A percentile compares a stretch with the other conserved stretches of the same genome.
Evolutionary conservation across 164 flowering plant species (phyloP).

Genomic region (Piper betle): DNA sequence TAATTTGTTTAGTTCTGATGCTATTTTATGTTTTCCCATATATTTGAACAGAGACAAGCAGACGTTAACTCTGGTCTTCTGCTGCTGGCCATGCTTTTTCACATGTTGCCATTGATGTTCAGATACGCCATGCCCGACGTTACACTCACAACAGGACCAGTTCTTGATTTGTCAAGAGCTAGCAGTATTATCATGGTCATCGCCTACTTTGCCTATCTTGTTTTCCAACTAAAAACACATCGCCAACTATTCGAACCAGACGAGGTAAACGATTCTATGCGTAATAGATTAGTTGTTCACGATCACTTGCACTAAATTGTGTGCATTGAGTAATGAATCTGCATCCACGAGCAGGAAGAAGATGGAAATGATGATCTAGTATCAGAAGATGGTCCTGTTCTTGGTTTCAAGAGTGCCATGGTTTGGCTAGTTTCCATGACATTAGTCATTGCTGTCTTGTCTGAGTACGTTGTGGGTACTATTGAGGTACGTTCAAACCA

Average conservation of each 20-base stretch:
- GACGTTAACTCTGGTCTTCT: conserved; percentile 62
- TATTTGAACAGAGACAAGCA: conserved; percentile 58
- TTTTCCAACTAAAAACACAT: conserved; percentile 80
- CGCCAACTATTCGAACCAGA: conserved; percentile 53
- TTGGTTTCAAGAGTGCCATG: conserved; percentile 67
- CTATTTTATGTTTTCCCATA: no score
- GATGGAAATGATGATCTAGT: conserved; percentile 26
- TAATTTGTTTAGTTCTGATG: background rate
- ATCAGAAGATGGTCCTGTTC: conserved; percentile 30
- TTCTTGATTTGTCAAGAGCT: conserved; percentile 55
- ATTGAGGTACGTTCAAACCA: conserved; percentile 50
- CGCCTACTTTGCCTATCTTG: conserved; percentile 51
- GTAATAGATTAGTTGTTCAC: no score
- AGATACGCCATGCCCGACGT: conserved; percentile 14
- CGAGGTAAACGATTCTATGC: conserved; percentile 23
- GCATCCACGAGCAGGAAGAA: conserved; percentile 4
- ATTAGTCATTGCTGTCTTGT: conserved; percentile 50
- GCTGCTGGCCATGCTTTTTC: conserved; percentile 60
- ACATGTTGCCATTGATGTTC: conserved; percentile 58
- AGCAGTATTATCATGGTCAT: conserved; percentile 74
- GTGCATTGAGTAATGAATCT: no score
- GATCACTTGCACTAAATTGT: background rate
- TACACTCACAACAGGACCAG: conserved; percentile 10
- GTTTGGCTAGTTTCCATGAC: conserved; percentile 72
- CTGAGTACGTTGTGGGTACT: conserved; percentile 78